Percentiles rank a stretch among this genome's conserved stretches.
Conservation (phyloP, 371 early-diverging fungal species). For the Amoeboaphelidium protococcarum region DNA sequence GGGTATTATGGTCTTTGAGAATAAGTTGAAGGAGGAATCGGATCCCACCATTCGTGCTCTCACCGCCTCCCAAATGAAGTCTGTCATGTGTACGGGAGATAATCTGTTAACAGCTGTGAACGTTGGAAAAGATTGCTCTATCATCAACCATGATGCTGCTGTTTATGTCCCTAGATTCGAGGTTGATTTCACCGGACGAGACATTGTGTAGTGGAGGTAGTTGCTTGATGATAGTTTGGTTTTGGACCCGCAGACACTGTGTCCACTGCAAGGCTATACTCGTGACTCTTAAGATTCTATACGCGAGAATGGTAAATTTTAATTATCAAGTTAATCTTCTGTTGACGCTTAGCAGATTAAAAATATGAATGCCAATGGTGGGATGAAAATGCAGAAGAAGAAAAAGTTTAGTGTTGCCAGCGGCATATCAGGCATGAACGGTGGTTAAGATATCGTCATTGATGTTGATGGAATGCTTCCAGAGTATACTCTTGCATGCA, state of each 20-base stretch:
- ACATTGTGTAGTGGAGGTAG: background rate
- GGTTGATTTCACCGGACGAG: background rate
- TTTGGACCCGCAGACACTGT: background rate
- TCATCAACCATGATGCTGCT: constrained; percentile 26
- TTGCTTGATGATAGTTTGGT: background rate
- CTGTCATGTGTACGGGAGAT: constrained; percentile 98
- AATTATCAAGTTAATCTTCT: too few relatives aligned
- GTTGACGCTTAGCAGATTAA: too few relatives aligned
- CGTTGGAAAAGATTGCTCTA: constrained; percentile 70
- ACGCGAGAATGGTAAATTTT: too few relatives aligned
- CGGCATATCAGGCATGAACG: too few relatives aligned
- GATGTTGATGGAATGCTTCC: background rate
- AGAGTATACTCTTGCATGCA: constrained; percentile 55
- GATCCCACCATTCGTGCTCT: constrained; percentile 53
- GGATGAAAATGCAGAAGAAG: too few relatives aligned
- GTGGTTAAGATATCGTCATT: too few relatives aligned
- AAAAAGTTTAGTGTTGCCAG: too few relatives aligned
- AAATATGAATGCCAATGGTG: too few relatives aligned
- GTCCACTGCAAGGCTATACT: background rate
- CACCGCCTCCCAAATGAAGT: constrained; percentile 59
- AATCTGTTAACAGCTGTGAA: constrained; percentile 91
- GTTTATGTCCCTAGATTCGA: constrained; percentile 17
- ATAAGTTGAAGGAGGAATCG: constrained; percentile 83
- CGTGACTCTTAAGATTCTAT: too few relatives aligned
- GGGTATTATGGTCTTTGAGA: constrained; percentile 94